A percentile compares a stretch with the other conserved stretches of the same genome.
Conservation (phyloP, 2,329 filamentous ascomycete species). For the Scolecobasidium constrictum region DNA sequence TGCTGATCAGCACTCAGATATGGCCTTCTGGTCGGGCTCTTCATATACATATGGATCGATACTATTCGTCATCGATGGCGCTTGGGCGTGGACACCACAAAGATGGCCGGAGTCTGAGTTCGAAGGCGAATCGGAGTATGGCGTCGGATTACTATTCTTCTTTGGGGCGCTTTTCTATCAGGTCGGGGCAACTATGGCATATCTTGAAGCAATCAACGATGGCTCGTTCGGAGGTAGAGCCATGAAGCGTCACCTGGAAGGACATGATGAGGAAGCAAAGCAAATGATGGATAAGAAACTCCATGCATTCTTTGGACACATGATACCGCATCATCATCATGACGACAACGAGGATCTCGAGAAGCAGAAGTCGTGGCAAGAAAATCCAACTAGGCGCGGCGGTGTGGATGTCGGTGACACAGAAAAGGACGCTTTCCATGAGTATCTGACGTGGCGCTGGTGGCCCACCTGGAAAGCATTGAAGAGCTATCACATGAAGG, state of each 20-base stretch:
- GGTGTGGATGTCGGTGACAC: slow-evolving; percentile 13
- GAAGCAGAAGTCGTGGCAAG: slow-evolving; percentile 8
- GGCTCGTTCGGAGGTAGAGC: slow-evolving; percentile 18
- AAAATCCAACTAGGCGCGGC: slow-evolving; percentile 13
- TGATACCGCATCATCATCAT: slow-evolving; percentile 11
- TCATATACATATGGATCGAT: slow-evolving; percentile 18
- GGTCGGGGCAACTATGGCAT: slow-evolving; percentile 17
- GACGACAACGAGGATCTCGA: slow-evolving; percentile 9
- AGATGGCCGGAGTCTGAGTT: slow-evolving; percentile 13
- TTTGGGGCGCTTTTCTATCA: slow-evolving; percentile 19
- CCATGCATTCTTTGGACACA: slow-evolving; percentile 14
- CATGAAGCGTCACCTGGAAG: slow-evolving; percentile 17
- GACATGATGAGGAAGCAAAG: slow-evolving; percentile 16
- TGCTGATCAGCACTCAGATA: too few relatives aligned
- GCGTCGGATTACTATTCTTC: slow-evolving; percentile 16
- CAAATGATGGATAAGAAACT: slow-evolving; percentile 18
- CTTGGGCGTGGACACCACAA: slow-evolving; percentile 15
- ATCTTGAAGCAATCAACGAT: slow-evolving; percentile 21
- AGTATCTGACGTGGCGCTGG: slow-evolving; percentile 17
- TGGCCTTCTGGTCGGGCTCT: slow-evolving; percentile 19
- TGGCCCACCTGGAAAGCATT: slow-evolving; percentile 18
- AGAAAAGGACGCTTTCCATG: slow-evolving; percentile 11
- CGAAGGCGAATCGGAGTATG: slow-evolving; percentile 13
- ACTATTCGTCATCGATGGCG: slow-evolving; percentile 17
- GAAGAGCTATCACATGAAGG: slow-evolving; percentile 16